These are phyloP conservation scores for Spathaspora arborariae DNA, from an alignment of 805 yeast genomes.

Conservation along the genomic window DNA sequence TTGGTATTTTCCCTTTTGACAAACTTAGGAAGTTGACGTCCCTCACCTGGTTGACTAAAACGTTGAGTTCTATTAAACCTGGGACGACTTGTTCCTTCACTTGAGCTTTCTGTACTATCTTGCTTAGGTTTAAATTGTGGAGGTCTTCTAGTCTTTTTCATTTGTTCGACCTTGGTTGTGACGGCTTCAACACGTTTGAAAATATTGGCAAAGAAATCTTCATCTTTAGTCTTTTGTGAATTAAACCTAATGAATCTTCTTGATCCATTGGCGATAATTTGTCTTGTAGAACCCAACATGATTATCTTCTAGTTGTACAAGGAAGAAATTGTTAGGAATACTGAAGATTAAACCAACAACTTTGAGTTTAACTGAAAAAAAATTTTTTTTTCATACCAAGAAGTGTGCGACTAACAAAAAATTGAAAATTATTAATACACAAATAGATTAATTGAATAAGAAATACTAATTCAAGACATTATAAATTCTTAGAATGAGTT, in stretches of 20 bases:
- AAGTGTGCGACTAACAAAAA: not conserved
- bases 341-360: too few species aligned
- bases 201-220: slow-evolving; percentile 29
- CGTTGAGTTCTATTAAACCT: not conserved
- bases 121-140: not conserved
- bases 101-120: not conserved
- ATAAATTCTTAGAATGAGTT: too few species aligned
- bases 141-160: not conserved
- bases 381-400: not conserved
- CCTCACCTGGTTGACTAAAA: not conserved
- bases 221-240: slow-evolving; percentile 6
- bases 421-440: too few species aligned
- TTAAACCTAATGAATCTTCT: slow-evolving; percentile 9
- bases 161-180: slow-evolving; percentile 12
- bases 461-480: too few species aligned
- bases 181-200: slow-evolving; percentile 34
- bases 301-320: not conserved
- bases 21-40: not conserved
- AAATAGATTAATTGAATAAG: too few species aligned
- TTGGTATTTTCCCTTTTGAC: not conserved
- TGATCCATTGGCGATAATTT: not conserved
- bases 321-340: too few species aligned
- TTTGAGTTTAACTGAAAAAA: too few species aligned
- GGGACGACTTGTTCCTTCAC: not conserved
- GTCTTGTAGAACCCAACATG: slow-evolving; percentile 7